Evolutionary conservation across 2,329 filamentous ascomycete species (phyloP).

Genomic region (Zasmidium angulare): DNA sequence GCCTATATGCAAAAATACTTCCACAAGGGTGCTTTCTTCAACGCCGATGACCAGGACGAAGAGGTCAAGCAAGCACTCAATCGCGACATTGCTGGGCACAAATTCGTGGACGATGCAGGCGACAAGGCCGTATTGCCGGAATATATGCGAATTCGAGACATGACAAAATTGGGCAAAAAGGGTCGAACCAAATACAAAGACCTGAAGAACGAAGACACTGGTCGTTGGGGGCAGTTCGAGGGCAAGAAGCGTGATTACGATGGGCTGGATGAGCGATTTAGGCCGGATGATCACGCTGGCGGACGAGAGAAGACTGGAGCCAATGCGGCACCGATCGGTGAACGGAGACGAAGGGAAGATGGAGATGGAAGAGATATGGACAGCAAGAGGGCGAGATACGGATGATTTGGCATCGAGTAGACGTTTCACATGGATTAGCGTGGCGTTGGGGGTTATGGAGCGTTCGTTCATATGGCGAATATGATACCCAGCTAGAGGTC

Average conservation of each 20-base stretch:
- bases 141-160: conserved; percentile 88
- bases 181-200: conserved; percentile 88
- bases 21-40: conserved; percentile 95
- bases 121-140: conserved; percentile 80
- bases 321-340: conserved; percentile 69
- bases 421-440: conserved; percentile 11
- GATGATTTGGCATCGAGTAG: conserved; percentile 24
- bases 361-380: conserved; percentile 37
- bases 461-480: neutral
- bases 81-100: conserved; percentile 81
- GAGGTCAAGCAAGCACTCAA: conserved; percentile 75
- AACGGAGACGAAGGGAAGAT: conserved; percentile 51
- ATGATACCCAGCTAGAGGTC: neutral
- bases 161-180: conserved; percentile 91
- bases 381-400: conserved; percentile 47
- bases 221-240: conserved; percentile 70
- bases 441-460: conserved; percentile 15
- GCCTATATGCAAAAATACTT: conserved; percentile 93
- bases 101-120: conserved; percentile 77
- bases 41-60: conserved; percentile 62
- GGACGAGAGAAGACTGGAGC: conserved; percentile 60
- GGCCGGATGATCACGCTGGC: conserved; percentile 56
- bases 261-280: conserved; percentile 65
- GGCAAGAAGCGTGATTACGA: conserved; percentile 47
- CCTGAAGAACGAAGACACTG: conserved; percentile 85